Base-by-base conservation (phyloP, 2,329 filamentous ascomycete genomes). In the Beauveria sp. region DNA sequence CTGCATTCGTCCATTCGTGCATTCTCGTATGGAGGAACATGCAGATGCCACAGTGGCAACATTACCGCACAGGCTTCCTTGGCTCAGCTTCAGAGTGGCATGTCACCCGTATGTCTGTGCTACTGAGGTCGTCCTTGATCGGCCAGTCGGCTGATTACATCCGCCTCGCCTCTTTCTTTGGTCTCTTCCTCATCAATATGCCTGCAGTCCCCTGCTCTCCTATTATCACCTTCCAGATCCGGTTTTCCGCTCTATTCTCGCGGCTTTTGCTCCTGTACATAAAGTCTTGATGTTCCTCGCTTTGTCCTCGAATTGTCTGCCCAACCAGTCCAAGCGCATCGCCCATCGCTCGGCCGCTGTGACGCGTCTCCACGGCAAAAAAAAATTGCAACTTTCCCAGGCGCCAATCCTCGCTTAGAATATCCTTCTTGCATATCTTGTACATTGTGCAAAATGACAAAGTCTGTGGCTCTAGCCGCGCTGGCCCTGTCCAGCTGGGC, bases 401-500 rank as follows among this genome's bases (percentile, higher is more conserved):
- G 10, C 18, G 3, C 44, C 50, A 24, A 10, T 52, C 40, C 20
- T 26, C 12, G 24, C 22, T 58, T 22, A 2, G 30, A 5, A 16
- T 8, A 41, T 16, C n/a, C 34, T 3, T 16, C 20, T 24, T 50
- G 12, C 34, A 8, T 24, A 22, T 34, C 37, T 44, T 51, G 20
- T 41, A 22, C 30, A 41, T 54, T n/a, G 18, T 43, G 30, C 44
- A 48, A 24, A 48, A 57, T 57, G 55, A 16, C 62, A 22, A 55
- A 63, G 22, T 28, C 62, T 10, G 37, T 70, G 30, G 63, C 76
- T 52, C 64, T 76, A 57, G 70, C 68, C 64, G 65, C 77, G 61
- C 66, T 77, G 51, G 74, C 71, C 63, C 69, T 79, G 59, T 71
- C 70, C 53, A 64, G 70, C 62, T 57, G 54, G 20, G 68, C 68